These are phyloP conservation scores for Boletus sp. DNA, from an alignment of 768 basidiomycete genomes.

Conservation along the genomic window DNA sequence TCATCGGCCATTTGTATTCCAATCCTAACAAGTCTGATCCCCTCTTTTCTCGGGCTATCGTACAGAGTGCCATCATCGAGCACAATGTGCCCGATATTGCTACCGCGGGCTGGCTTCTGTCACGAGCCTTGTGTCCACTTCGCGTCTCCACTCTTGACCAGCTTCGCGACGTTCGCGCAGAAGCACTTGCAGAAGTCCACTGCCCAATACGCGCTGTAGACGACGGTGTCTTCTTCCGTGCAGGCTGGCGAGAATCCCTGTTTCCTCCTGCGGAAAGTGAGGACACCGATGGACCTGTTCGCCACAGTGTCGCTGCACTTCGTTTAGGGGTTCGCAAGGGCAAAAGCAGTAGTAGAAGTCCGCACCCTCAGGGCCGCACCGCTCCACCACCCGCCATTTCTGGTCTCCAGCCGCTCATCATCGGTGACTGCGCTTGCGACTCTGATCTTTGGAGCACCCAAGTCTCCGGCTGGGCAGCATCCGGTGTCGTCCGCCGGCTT, in stretches of 20 bases:
- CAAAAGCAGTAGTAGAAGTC: slow-evolving; percentile 28
- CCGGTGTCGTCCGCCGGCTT: slow-evolving; percentile 61
- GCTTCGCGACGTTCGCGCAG: slow-evolving; percentile 56
- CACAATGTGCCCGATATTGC: slow-evolving; percentile 57
- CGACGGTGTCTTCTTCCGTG: slow-evolving; percentile 66
- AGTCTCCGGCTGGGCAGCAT: slow-evolving; percentile 61
- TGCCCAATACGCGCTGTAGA: slow-evolving; percentile 58
- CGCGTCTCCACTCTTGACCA: slow-evolving; percentile 56
- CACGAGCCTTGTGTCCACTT: slow-evolving; percentile 58
- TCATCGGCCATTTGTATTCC: slow-evolving; percentile 64
- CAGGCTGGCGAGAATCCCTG: slow-evolving; percentile 54
- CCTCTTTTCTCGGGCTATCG: slow-evolving; percentile 69
- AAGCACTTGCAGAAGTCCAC: slow-evolving; percentile 53
- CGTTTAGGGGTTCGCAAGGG: slow-evolving; percentile 27
- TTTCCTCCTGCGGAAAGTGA: slow-evolving; percentile 29
- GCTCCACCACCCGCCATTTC: slow-evolving; percentile 13
- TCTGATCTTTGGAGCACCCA: slow-evolving; percentile 61
- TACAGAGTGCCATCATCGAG: slow-evolving; percentile 71
- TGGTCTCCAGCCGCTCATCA: slow-evolving; percentile 64
- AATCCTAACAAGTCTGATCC: slow-evolving; percentile 55
- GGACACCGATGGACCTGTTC: slow-evolving; percentile 13
- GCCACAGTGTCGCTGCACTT: slow-evolving; percentile 17
- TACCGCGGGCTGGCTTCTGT: slow-evolving; percentile 65
- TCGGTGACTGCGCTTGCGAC: slow-evolving; percentile 70
- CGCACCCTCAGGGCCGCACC: slow-evolving; percentile 23